Evolutionary conservation across 1,139 yeast species (phyloP).

Genomic region (Torulaspora globosa): DNA sequence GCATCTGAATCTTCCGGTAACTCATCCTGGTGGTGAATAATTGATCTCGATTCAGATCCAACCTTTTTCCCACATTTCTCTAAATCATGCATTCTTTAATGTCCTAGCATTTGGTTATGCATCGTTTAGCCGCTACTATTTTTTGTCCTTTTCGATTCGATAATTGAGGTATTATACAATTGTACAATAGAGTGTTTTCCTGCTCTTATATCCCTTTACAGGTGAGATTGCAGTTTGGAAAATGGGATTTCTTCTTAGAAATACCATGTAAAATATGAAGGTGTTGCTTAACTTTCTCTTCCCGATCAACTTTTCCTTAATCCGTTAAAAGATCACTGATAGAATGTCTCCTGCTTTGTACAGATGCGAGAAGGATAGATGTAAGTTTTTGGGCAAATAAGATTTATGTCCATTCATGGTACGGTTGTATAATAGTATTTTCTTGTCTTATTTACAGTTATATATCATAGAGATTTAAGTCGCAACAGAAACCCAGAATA

Average conservation of each 20-base stretch:
- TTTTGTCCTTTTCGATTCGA: conserved; percentile 12
- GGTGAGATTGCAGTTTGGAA: conserved; percentile 8
- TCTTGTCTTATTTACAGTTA: conserved; percentile 6
- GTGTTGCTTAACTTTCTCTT: conserved; percentile 1
- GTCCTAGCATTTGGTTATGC: conserved; percentile 13
- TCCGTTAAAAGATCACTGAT: conserved; percentile 11
- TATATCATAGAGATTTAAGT: conserved; percentile 3
- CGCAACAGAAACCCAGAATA: neutral
- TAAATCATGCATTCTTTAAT: conserved; percentile 11
- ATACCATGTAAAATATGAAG: conserved; percentile 8
- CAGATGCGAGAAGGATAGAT: conserved; percentile 15
- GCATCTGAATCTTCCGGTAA: conserved; percentile 34
- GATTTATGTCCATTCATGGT: conserved; percentile 14
- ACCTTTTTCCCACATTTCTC: conserved; percentile 11
- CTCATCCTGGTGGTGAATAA: conserved; percentile 27
- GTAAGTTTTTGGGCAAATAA: conserved; percentile 7
- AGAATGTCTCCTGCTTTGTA: conserved; percentile 16
- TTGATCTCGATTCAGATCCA: conserved; percentile 13
- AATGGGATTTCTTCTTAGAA: conserved; percentile 9
- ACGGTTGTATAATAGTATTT: conserved; percentile 18
- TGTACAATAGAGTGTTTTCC: conserved; percentile 24
- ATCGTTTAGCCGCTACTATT: conserved; percentile 13
- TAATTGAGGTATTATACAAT: conserved; percentile 27
- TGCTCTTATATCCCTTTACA: conserved; percentile 7
- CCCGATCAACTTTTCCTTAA: conserved; percentile 10